Conservation (phyloP, 805 yeast species). For the Lipomyces anomalus region DNA sequence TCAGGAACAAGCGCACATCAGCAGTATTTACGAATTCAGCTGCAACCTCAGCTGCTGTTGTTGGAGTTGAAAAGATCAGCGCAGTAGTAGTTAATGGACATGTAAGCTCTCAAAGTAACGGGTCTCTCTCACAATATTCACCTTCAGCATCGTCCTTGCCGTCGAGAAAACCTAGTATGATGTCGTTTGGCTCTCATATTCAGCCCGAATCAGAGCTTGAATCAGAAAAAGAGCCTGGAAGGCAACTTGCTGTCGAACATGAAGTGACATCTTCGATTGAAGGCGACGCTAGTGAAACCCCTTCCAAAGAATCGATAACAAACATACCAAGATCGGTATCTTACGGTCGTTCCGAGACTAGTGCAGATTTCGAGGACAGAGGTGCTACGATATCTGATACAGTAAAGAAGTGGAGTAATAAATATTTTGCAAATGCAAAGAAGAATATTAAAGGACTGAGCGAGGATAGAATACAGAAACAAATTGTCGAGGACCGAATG, state of each 20-base stretch:
- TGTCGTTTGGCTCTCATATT: too few species aligned
- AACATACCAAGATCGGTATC: too few species aligned
- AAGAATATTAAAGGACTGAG: slow-evolving; percentile 10
- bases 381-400: slow-evolving; percentile 19
- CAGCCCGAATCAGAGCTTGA: too few species aligned
- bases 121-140: slow-evolving; percentile 10
- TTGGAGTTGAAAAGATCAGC: slow-evolving; percentile 18
- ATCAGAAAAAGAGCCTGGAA: too few species aligned
- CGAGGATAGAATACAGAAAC: slow-evolving; percentile 11
- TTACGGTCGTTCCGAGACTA: too few species aligned
- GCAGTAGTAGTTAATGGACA: slow-evolving; percentile 22
- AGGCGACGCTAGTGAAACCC: too few species aligned
- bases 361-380: slow-evolving; percentile 3
- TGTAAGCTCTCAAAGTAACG: slow-evolving; percentile 11
- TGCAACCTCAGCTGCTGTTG: slow-evolving; percentile 21
- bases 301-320: too few species aligned
- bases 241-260: too few species aligned
- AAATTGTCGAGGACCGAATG: slow-evolving; percentile 11
- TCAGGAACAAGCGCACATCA: slow-evolving; percentile 14
- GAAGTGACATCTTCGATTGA: too few species aligned
- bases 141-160: slow-evolving; percentile 8
- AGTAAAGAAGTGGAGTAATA: slow-evolving; percentile 19
- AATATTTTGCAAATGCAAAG: slow-evolving; percentile 19
- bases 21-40: slow-evolving; percentile 4
- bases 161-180: slow-evolving; percentile 16